These are phyloP conservation scores for Hansenula anomala DNA, from an alignment of 1,139 yeast genomes.

Conservation along the genomic window DNA sequence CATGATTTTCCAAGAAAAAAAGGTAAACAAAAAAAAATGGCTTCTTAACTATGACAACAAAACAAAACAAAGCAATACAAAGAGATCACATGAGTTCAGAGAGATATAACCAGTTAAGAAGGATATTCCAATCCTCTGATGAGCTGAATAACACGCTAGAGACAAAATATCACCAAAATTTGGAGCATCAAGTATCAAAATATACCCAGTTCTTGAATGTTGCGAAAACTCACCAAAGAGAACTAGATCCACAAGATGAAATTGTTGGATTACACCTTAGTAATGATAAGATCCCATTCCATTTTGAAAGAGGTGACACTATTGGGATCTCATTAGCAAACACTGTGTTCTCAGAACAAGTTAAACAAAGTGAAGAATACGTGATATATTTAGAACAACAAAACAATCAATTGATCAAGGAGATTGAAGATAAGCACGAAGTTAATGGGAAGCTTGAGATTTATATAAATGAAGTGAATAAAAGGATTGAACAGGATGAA, in stretches of 20 bases:
- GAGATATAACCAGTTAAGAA: background rate
- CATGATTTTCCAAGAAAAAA: background rate
- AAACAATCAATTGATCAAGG: background rate
- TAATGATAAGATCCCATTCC: conserved; percentile 14
- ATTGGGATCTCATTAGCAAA: conserved; percentile 18
- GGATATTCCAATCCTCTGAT: background rate
- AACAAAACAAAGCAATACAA: too few species aligned
- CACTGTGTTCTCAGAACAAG: conserved; percentile 11
- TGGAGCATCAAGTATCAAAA: conserved; percentile 6
- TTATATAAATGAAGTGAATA: background rate
- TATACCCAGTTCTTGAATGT: conserved; percentile 7
- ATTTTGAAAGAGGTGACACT: conserved; percentile 20
- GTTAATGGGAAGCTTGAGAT: conserved; percentile 1
- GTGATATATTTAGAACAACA: conserved; percentile 1
- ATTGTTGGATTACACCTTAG: conserved; percentile 8
- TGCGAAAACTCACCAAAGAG: conserved; percentile 3
- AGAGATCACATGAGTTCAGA: too few species aligned
- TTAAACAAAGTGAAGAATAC: conserved; percentile 7
- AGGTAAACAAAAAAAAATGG: background rate
- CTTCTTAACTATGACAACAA: too few species aligned
- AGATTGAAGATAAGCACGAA: conserved; percentile 1
- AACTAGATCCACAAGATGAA: conserved; percentile 1
- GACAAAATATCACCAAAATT: conserved; percentile 8
- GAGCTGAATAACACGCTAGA: background rate
- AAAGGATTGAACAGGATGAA: background rate